Conservation (phyloP, 2,329 filamentous ascomycete genomes). For the Fusarium secorum region DNA sequence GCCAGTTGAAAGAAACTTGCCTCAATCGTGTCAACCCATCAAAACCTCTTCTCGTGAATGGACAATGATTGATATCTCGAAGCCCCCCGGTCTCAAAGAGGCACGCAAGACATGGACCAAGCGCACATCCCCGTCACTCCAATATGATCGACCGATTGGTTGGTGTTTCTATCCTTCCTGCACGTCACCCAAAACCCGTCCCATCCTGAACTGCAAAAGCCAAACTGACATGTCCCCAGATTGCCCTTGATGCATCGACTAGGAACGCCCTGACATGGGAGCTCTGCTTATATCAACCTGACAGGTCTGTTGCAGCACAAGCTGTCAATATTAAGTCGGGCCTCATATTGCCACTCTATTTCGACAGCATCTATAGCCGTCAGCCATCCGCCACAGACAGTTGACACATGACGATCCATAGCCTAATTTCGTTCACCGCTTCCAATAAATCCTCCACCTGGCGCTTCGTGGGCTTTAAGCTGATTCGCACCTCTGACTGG, state of each 20-base stretch:
- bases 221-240: conserved; percentile 33
- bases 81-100: conserved; percentile 23
- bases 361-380: conserved; percentile 2
- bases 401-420: conserved; percentile 34
- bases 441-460: conserved; percentile 9
- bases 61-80: conserved; percentile 25
- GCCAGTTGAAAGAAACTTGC: not conserved
- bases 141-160: conserved; percentile 33
- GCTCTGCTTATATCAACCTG: conserved; percentile 8
- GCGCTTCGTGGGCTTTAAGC: conserved; percentile 11
- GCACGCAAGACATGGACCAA: conserved; percentile 37
- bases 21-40: conserved; percentile 7
- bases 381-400: conserved; percentile 22
- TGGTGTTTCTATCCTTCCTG: conserved; percentile 27
- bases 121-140: conserved; percentile 28
- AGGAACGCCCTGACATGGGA: conserved; percentile 19
- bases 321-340: not conserved
- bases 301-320: conserved; percentile 7
- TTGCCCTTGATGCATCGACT: conserved; percentile 24
- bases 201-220: conserved; percentile 29
- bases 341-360: conserved; percentile 8
- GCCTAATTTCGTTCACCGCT: conserved; percentile 37
- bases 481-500: conserved; percentile 16
- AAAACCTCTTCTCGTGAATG: not conserved
- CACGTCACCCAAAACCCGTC: conserved; percentile 37